Evolutionary conservation across 768 basidiomycete genomes (phyloP).

Genomic region (Hirschioporus abietinus): DNA sequence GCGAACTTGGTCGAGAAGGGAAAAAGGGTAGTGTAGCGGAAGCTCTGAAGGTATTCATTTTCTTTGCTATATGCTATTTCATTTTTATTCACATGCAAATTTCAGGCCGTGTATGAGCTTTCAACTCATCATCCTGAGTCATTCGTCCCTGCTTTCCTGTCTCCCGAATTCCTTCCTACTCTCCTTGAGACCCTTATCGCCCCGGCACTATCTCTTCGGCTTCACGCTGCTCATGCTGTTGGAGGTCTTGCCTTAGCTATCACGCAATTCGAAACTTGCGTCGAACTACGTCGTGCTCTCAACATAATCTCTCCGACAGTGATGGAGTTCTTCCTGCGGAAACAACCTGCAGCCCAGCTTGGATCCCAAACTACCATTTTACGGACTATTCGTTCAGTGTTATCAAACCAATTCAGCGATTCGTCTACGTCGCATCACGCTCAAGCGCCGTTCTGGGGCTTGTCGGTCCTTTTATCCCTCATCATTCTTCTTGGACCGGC

Average conservation of each 20-base stretch:
- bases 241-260: constrained; percentile 60
- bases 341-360: not conserved
- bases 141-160: constrained; percentile 61
- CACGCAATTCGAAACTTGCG: constrained; percentile 17
- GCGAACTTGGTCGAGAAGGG: constrained; percentile 83
- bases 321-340: not conserved
- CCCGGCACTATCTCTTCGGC: constrained; percentile 56
- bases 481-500: constrained; percentile 58
- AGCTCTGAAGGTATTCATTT: constrained; percentile 58
- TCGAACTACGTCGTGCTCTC: not conserved
- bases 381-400: not conserved
- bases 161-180: constrained; percentile 47
- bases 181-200: constrained; percentile 61
- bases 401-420: constrained; percentile 7
- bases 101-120: constrained; percentile 69
- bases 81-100: constrained; percentile 8
- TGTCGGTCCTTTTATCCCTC: constrained; percentile 60
- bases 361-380: not conserved
- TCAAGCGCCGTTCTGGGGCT: constrained; percentile 75
- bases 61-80: not conserved
- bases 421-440: constrained; percentile 39
- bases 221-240: constrained; percentile 71
- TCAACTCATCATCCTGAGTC: constrained; percentile 52
- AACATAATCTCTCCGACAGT: not conserved
- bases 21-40: constrained; percentile 81